Evolutionary conservation across 2,329 filamentous ascomycete genomes (phyloP).

Genomic region (Botrytis medusae): DNA sequence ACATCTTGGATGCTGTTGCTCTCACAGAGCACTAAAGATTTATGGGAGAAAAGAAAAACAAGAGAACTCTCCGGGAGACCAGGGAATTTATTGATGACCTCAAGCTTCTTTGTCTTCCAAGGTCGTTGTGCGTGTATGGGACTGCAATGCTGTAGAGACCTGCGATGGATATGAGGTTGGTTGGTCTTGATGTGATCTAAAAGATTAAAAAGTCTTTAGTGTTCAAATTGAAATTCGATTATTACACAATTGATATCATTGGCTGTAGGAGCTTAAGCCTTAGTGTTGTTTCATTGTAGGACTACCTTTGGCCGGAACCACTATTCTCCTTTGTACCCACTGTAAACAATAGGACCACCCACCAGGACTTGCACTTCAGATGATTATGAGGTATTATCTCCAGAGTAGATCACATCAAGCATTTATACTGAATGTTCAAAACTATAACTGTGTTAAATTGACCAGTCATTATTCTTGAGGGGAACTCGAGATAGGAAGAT

Average conservation of each 20-base stretch:
- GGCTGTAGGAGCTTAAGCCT: not conserved
- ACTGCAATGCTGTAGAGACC: not conserved
- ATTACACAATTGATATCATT: conserved; percentile 10
- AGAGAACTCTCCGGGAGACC: not conserved
- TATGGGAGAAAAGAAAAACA: not conserved
- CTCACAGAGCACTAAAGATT: conserved; percentile 14
- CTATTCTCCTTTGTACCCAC: not conserved
- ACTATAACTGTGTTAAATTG: not conserved
- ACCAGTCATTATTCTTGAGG: not conserved
- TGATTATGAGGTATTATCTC: not conserved
- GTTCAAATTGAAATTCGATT: conserved; percentile 6
- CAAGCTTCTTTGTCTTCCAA: not conserved
- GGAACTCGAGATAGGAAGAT: not conserved
- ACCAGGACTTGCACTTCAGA: not conserved
- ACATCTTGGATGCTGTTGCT: conserved; percentile 54
- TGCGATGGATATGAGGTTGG: not conserved
- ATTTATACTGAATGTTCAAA: not conserved
- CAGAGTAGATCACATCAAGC: not conserved
- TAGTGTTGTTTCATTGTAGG: not conserved
- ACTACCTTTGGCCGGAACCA: not conserved
- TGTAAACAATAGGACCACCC: not conserved
- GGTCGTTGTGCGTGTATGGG: not conserved
- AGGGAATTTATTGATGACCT: not conserved
- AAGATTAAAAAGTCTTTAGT: not conserved
- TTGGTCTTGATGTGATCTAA: not conserved